Evolutionary conservation across 2,329 filamentous ascomycete genomes (phyloP).

Genomic region (Fusarium abutilonis): DNA sequence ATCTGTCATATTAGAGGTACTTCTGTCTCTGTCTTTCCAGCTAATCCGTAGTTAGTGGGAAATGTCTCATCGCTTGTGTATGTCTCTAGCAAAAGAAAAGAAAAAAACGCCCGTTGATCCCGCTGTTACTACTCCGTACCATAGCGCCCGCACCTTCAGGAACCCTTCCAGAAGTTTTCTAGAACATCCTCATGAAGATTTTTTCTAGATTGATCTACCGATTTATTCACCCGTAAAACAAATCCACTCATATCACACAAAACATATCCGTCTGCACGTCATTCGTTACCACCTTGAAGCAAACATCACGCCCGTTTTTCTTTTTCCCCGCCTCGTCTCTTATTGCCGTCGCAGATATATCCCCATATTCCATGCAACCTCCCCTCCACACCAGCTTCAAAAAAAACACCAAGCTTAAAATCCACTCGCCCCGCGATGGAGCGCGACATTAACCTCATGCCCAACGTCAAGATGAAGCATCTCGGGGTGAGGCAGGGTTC

Average conservation of each 20-base stretch:
- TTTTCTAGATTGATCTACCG: slow-evolving; percentile 20
- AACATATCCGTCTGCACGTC: slow-evolving; percentile 5
- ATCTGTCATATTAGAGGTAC: no score
- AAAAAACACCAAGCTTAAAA: not conserved
- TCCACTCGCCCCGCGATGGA: slow-evolving; percentile 21
- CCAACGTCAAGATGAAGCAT: slow-evolving; percentile 32
- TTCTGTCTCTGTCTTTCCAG: no score
- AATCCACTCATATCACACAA: not conserved
- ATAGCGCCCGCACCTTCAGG: no score
- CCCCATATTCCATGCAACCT: not conserved
- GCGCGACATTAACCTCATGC: slow-evolving; percentile 17
- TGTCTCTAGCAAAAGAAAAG: no score
- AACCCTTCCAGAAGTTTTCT: slow-evolving; percentile 28
- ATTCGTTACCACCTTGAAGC: not conserved
- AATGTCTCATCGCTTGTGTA: no score
- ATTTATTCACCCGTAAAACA: no score
- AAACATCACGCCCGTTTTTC: not conserved
- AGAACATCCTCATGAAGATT: slow-evolving; percentile 9
- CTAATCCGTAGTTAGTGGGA: no score
- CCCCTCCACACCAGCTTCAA: not conserved
- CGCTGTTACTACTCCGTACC: no score
- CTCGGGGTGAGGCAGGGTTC: slow-evolving; percentile 22
- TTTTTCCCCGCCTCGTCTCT: no score
- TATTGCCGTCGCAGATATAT: not conserved
- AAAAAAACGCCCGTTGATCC: no score